Base-by-base conservation (phyloP, 441 rosid genomes). In the Mallotus repandus region DNA sequence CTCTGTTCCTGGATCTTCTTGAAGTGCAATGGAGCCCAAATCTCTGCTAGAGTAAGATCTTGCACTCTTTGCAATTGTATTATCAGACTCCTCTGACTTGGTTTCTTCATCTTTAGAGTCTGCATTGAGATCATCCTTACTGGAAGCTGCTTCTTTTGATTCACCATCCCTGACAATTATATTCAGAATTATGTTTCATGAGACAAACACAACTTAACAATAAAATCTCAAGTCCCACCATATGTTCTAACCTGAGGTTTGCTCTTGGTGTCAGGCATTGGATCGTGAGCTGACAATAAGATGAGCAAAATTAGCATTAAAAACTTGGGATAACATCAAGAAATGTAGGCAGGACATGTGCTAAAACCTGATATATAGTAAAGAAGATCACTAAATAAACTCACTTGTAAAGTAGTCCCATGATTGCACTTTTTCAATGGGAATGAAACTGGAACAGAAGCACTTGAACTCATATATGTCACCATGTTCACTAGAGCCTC, bases 331-430 rank as follows among this genome's bases (percentile, higher is more conserved):
- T 29, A 29, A 29, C 2, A 29, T 29, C 32, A 29, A 29, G 32
- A 2, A 29, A 29, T 29, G 32, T 2, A 29, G 32, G 32, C 32
- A 29, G 32, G 3, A 29, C 32, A 29, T 29, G 32, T 29, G 32
- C 2, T 29, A 29, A 29, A 29, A 29, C 32, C 32, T 29, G 32
- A 29, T 29, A 29, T 29, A 29, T 2, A 29, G 32, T 29, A 29
- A 29, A 29, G 32, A 3, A 29, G 32, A 29, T 29, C 32, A 29
- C 32, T 29, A 29, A 38, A 63, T 32, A 46, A 65, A 79, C 88
- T 83, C 43, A 87, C 95, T 75, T 86, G 91, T 61, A 90, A 73
- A 71, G 38, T 29, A 19, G 95, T 90, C 68, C 83, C 89, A 35
- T 80, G 75, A 73, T 69, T 86, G 75, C 88, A 82, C 64, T 81